Base-by-base conservation (phyloP, 148 eudicot species). In the Nepenthes gracilis region DNA sequence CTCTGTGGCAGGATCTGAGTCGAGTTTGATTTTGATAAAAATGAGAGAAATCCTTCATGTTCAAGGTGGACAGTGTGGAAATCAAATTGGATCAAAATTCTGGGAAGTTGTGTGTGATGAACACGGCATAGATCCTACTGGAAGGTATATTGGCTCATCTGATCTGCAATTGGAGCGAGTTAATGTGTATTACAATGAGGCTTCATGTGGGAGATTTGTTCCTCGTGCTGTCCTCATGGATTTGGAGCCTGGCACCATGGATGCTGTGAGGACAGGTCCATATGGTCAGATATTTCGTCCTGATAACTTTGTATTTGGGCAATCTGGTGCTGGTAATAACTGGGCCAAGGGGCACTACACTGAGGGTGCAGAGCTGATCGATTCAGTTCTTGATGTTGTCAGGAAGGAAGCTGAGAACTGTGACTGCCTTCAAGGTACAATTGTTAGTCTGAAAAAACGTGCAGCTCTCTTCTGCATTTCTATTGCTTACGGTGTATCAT, bases 171-270 rank as follows among this genome's bases (percentile, higher is more conserved):
- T 85, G 65, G 87, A 85, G 69, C 81, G 91, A n/a, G 85, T 82
- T 34, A 82, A 85, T 63, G 91, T 85, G 50, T 85, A 85, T 72
- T 85, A 79, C 71, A 85, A 82, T 63, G 91, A 85, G 75, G 91
- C 87, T 45, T 80, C 84, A 11, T 77, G 91, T 62, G 91, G 91
- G 59, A 75, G 91, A 68, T 85, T 72, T 64, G 91, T 85, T 61
- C 91, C 91, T 43, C 84, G 91, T 68, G 91, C 91, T 43, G 91
- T 85, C 67, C 68, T 85, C 67, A 85, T 85, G 90, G 90, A 85
- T 67, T 80, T 85, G 50, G 90, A 85, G 75, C 90, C 90, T 10
- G 90, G 90, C 47, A 85, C 90, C 62, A 85, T 85, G 90, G 90
- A 85, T 69, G 81, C 86, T 66, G 84, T 85, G 15, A 78, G 90